Evolutionary conservation across 2,329 filamentous ascomycete genomes (phyloP), one percentile per base, ranked within the genome.

Genomic region (Nothophaeocryptopus gaeumannii): DNA sequence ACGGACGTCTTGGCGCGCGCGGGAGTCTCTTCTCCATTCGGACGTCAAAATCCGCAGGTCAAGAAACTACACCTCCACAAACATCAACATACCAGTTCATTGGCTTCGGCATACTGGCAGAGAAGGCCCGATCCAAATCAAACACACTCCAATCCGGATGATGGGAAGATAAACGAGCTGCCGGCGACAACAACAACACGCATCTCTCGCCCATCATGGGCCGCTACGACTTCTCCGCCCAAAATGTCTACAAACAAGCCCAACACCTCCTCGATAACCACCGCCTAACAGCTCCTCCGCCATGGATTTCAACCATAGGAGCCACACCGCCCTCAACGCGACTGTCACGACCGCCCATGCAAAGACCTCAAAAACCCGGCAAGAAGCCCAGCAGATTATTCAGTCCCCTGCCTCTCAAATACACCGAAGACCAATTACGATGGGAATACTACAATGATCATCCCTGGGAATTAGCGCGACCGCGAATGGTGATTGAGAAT

Each of bases 401-500:
- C 76, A 82, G 84, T 61, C 93, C 93, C 1, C 81, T 90, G 58
- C 73, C 76, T 50, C 84, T 99, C 56, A 74, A 74, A 46, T 96
- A 93, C 68, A 82, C 86, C 53, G 93, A 99, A 70, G 93, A 99
- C 71, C 72, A 74, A 53, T 77, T 99, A 64, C 85, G 93, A 56
- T 77, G 73, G 59, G 82, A 84, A 26, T 99, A 97, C 74, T 99
- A 88, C 75, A 83, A 79, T 64, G 92, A 99, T 70, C 93, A 99
- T 68, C 93, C 93, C 5, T 99, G 93, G 93, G 93, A 99, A 72
- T 75, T 99, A 65, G 93, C 93, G 13, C 80, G 92, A 55, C 93
- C 93, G 47, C 80, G 89, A 60, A 78, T 96, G 51, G 76, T 99
- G 39, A 74, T 97, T 8, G 93, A 99, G 72, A 77, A 84, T 60